A percentile compares a stretch with the other conserved stretches of the same genome.
phyloP scores from a whole-genome alignment of 2,329 filamentous ascomycete species.

The Colletotrichum tamarilloi region DNA sequence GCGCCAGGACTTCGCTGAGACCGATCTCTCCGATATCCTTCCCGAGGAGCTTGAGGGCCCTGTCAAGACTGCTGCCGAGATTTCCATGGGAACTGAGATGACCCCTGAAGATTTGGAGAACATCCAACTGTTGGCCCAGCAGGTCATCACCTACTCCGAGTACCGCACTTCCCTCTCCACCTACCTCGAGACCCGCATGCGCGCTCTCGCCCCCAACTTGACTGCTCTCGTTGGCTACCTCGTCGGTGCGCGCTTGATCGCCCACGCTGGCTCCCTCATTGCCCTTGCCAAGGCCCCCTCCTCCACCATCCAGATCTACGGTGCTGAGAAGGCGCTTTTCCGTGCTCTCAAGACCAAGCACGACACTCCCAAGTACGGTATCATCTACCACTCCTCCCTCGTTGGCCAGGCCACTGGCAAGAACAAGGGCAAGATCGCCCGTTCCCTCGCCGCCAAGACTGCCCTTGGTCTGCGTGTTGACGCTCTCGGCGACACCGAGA shows the following conservation, averaged over 20 bases:
- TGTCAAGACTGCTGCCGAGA: conserved; percentile 93
- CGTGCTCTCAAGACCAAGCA: conserved; percentile 99
- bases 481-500: conserved; percentile 72
- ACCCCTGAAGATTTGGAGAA: conserved; percentile 91
- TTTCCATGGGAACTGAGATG: conserved; percentile 99
- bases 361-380: conserved; percentile 97
- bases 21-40: conserved; percentile 88
- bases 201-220: conserved; percentile 94
- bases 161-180: conserved; percentile 88
- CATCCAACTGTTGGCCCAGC: conserved; percentile 90
- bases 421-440: conserved; percentile 99
- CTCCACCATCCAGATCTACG: conserved; percentile 96
- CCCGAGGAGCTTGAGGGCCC: conserved; percentile 94
- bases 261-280: conserved; percentile 93
- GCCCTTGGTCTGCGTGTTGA: conserved; percentile 94
- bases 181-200: conserved; percentile 94
- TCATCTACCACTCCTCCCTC: conserved; percentile 91
- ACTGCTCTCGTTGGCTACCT: conserved; percentile 93
- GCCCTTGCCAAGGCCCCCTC: conserved; percentile 95
- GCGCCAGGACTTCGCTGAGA: conserved; percentile 80
- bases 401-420: conserved; percentile 97
- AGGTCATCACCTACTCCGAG: conserved; percentile 92
- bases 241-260: conserved; percentile 93
- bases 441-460: conserved; percentile 94
- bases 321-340: conserved; percentile 99